Percentiles rank a stretch among this genome's conserved stretches.
Evolutionary conservation across 805 yeast genomes (phyloP).

Genomic region (Hermanozyma aechmeae): DNA sequence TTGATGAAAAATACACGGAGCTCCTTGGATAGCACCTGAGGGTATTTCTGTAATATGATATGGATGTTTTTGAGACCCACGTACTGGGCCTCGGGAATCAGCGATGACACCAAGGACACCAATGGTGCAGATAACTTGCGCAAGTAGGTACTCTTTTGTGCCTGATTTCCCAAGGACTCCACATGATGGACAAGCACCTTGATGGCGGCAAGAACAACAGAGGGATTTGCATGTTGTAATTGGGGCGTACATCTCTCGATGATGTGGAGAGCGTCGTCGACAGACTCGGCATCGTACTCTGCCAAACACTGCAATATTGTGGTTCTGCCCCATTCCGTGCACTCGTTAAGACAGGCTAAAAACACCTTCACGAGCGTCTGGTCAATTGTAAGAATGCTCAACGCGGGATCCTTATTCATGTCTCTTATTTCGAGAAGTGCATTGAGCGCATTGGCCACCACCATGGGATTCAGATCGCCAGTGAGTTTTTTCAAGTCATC

Average conservation of each 20-base stretch:
- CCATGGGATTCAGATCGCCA: slow-evolving; percentile 92
- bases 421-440: slow-evolving; percentile 79
- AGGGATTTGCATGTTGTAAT: slow-evolving; percentile 93
- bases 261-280: slow-evolving; percentile 70
- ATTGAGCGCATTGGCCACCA: slow-evolving; percentile 86
- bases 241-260: slow-evolving; percentile 90
- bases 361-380: slow-evolving; percentile 46
- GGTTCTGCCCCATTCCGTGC: slow-evolving; percentile 98
- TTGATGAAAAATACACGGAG: slow-evolving; percentile 85
- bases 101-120: slow-evolving; percentile 77
- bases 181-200: slow-evolving; percentile 71
- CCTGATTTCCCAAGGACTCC: slow-evolving; percentile 29
- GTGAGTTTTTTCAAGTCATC: slow-evolving; percentile 56
- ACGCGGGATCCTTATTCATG: slow-evolving; percentile 42
- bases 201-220: slow-evolving; percentile 81
- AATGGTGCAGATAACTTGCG: slow-evolving; percentile 76
- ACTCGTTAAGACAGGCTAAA: slow-evolving; percentile 81
- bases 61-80: slow-evolving; percentile 88
- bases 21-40: slow-evolving; percentile 67
- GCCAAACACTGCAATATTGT: slow-evolving; percentile 76
- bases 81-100: slow-evolving; percentile 86
- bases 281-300: slow-evolving; percentile 50
- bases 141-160: slow-evolving; percentile 36
- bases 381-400: slow-evolving; percentile 28
- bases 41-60: slow-evolving; percentile 82